Evolutionary conservation across 345 rosid species (phyloP).

Genomic region (Gossypium herbaceum): DNA sequence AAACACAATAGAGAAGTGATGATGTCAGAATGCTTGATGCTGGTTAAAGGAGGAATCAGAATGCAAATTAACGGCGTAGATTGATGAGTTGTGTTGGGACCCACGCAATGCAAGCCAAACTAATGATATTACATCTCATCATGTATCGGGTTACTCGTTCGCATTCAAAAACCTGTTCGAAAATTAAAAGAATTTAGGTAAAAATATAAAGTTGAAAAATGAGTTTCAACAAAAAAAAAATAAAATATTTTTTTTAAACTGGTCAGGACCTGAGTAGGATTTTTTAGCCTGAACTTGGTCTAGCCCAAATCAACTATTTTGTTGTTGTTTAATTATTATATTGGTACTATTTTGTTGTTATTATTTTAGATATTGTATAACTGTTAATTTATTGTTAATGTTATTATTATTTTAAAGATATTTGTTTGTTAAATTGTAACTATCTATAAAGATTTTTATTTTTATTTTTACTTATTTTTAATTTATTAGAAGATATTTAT

Average conservation of each 20-base stretch:
- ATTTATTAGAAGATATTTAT: too few relatives aligned
- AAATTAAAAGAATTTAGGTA: too few relatives aligned
- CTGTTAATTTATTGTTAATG: too few relatives aligned
- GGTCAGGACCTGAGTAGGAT: fast-evolving
- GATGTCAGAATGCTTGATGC: neutral
- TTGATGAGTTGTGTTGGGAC: neutral
- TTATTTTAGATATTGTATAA: too few relatives aligned
- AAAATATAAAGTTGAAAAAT: too few relatives aligned
- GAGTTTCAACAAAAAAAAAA: too few relatives aligned
- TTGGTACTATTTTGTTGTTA: fast-evolving
- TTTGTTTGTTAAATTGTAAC: fast-evolving
- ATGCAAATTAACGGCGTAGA: neutral
- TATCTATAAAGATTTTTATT: too few relatives aligned
- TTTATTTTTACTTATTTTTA: too few relatives aligned
- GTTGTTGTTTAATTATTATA: fast-evolving
- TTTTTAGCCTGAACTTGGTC: fast-evolving
- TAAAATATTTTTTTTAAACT: too few relatives aligned
- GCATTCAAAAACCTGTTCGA: too few relatives aligned
- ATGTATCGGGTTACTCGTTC: too few relatives aligned
- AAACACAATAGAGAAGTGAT: neutral
- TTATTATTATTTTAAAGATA: fast-evolving
- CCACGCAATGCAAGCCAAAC: neutral
- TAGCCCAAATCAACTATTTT: fast-evolving
- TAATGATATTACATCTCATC: neutral
- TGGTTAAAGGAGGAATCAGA: neutral